These are phyloP conservation scores for Gastrodia elata DNA, from an alignment of 106 monocot species.

Conservation along the genomic window DNA sequence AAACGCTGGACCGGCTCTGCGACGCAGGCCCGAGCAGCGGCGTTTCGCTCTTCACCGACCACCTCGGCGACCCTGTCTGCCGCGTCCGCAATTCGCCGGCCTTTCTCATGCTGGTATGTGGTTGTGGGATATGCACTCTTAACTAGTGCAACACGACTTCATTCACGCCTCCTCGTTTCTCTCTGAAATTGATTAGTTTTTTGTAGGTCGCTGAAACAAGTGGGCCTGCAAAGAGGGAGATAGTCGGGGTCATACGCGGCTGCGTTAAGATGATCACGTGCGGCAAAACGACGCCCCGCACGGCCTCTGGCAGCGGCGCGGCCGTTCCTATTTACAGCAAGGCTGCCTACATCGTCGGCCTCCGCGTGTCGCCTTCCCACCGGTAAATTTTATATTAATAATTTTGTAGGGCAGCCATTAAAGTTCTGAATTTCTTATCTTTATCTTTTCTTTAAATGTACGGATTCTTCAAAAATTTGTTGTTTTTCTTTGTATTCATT, in stretches of 20 bases:
- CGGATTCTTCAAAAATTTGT: too few relatives aligned
- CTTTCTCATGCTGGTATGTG: constrained; percentile 47
- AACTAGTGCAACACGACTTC: not conserved
- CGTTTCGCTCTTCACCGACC: constrained; percentile 44
- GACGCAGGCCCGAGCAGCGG: constrained; percentile 28
- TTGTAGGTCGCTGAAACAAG: constrained; percentile 10
- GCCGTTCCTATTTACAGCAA: constrained; percentile 13
- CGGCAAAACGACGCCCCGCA: constrained; percentile 6
- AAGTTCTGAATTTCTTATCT: too few relatives aligned
- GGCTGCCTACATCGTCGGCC: constrained; percentile 28
- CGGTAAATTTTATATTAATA: constrained; percentile 1
- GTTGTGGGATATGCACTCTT: not conserved
- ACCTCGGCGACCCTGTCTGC: constrained; percentile 48
- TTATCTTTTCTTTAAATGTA: too few relatives aligned
- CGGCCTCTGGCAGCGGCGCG: not conserved
- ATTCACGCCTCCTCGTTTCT: not conserved
- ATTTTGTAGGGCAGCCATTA: not conserved
- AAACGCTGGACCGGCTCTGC: constrained; percentile 26
- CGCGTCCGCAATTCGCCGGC: constrained; percentile 51
- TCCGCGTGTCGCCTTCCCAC: constrained; percentile 23
- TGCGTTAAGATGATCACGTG: constrained; percentile 24
- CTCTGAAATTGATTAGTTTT: not conserved
- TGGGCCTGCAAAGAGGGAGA: constrained; percentile 5
- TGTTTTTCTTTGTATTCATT: not conserved
- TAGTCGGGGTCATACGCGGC: constrained; percentile 23